Conservation (phyloP, 768 basidiomycete genomes). For the Butyriboletus loyo region DNA sequence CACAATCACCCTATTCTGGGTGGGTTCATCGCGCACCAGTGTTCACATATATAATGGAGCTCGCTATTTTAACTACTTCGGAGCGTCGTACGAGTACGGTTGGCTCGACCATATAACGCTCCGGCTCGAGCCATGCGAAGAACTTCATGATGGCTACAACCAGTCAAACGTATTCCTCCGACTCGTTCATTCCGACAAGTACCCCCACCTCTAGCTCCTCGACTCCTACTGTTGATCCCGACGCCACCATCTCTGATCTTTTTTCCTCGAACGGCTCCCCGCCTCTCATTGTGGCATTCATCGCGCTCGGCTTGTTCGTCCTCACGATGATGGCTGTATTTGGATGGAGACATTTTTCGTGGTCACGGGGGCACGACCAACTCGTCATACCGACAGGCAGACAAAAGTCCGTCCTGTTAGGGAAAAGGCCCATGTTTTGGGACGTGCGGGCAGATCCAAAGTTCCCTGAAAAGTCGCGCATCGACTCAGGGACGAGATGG, state of each 20-base stretch:
- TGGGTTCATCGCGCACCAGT: background rate
- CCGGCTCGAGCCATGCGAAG: conserved; percentile 11
- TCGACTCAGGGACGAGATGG: conserved; percentile 31
- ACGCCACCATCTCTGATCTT: background rate
- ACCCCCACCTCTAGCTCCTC: background rate
- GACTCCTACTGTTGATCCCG: background rate
- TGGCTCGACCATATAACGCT: background rate
- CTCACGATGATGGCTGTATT: conserved; percentile 48
- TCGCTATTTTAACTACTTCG: conserved; percentile 9
- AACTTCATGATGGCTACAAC: conserved; percentile 15
- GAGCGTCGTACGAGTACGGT: conserved; percentile 10
- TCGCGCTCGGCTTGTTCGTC: conserved; percentile 55
- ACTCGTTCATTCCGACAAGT: conserved; percentile 2
- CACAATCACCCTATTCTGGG: background rate
- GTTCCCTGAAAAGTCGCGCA: background rate
- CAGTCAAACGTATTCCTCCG: conserved; percentile 3
- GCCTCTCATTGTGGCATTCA: conserved; percentile 56
- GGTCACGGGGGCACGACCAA: conserved; percentile 16
- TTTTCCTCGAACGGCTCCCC: conserved; percentile 42
- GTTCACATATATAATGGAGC: conserved; percentile 12
- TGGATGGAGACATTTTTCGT: conserved; percentile 40
- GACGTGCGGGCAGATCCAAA: conserved; percentile 36
- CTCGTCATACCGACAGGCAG: background rate
- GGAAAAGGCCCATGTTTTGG: conserved; percentile 44
- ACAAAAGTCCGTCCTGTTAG: conserved; percentile 1